Evolutionary conservation across 23 red algal species (phyloP).

Genomic region (Gracilaria gracilis): DNA sequence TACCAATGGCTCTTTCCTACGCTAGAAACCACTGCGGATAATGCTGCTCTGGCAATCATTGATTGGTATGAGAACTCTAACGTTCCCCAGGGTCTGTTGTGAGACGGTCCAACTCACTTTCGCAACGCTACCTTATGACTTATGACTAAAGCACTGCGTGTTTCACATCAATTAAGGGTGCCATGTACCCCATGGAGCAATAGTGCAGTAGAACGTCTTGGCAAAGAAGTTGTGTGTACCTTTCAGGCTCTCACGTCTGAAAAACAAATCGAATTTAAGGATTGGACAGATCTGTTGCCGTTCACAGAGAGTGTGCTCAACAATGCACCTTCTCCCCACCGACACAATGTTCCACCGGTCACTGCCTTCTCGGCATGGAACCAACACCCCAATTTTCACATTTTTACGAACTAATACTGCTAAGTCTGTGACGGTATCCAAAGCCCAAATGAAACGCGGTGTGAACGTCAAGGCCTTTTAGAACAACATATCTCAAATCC

Average conservation of each 20-base stretch:
- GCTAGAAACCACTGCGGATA: not conserved
- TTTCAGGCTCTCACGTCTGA: not conserved
- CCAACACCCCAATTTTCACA: no score
- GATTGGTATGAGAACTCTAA: not conserved
- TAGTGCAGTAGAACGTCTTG: conserved; percentile 1
- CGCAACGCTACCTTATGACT: conserved; percentile 22
- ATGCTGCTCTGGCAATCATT: not conserved
- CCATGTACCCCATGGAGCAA: conserved; percentile 9
- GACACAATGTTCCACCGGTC: not conserved
- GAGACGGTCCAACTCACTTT: conserved; percentile 15
- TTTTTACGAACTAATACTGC: no score
- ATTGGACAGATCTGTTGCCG: not conserved
- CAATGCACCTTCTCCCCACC: not conserved
- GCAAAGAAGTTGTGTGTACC: conserved; percentile 8
- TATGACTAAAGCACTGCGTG: not conserved
- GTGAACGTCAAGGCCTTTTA: no score
- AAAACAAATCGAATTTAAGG: not conserved
- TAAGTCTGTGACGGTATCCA: no score
- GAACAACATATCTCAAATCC: not conserved
- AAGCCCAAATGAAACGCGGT: no score
- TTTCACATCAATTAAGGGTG: conserved; percentile 7
- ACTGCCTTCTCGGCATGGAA: no score
- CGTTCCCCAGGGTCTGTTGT: not conserved
- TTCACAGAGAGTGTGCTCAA: not conserved
- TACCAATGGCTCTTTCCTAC: not conserved